A percentile compares a stretch with the other conserved stretches of the same genome.
phyloP scores from a whole-genome alignment of 306 rosid species.

The Vachellia collinsii region DNA sequence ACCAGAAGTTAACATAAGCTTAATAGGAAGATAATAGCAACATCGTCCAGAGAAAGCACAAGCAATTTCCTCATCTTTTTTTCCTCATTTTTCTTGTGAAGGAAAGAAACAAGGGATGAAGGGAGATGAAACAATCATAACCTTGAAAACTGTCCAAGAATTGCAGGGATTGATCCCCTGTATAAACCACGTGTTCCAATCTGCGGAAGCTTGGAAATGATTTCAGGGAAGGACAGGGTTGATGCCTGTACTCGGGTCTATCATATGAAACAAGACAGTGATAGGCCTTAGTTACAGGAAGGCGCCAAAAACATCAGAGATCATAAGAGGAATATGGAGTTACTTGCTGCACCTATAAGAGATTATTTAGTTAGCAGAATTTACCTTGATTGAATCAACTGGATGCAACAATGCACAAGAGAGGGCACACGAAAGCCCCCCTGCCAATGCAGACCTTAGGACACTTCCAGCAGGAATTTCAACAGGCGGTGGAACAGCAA shows the following conservation, averaged over 20 bases:
- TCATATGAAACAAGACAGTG: slow-evolving; percentile 39
- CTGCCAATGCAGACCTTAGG: slow-evolving; percentile 97
- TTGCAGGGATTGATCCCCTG: slow-evolving; percentile 97
- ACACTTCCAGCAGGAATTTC: slow-evolving; percentile 96
- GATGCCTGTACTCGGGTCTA: slow-evolving; percentile 99
- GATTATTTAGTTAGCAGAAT: slow-evolving; percentile 27
- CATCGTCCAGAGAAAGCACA: slow-evolving; percentile 11
- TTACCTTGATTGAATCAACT: slow-evolving; percentile 91
- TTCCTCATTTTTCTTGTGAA: slow-evolving; percentile 14
- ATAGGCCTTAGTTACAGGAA: slow-evolving; percentile 28
- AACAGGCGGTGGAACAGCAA: slow-evolving; percentile 94
- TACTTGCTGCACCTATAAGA: slow-evolving; percentile 9
- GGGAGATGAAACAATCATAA: slow-evolving; percentile 41
- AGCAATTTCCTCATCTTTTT: not conserved
- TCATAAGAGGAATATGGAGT: slow-evolving; percentile 26
- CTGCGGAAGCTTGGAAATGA: slow-evolving; percentile 94
- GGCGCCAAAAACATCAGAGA: slow-evolving; percentile 25
- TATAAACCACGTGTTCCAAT: slow-evolving; percentile 85
- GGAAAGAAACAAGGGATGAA: slow-evolving; percentile 8
- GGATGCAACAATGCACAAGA: slow-evolving; percentile 93
- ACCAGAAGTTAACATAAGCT: slow-evolving; percentile 47
- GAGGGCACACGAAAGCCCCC: slow-evolving; percentile 97
- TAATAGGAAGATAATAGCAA: slow-evolving; percentile 16
- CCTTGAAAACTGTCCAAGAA: slow-evolving; percentile 99
- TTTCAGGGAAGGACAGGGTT: slow-evolving; percentile 82